A percentile compares a stretch with the other conserved stretches of the same genome.
These are phyloP conservation scores for Ramaria rubella DNA, from an alignment of 768 basidiomycete genomes.

Conservation along the genomic window DNA sequence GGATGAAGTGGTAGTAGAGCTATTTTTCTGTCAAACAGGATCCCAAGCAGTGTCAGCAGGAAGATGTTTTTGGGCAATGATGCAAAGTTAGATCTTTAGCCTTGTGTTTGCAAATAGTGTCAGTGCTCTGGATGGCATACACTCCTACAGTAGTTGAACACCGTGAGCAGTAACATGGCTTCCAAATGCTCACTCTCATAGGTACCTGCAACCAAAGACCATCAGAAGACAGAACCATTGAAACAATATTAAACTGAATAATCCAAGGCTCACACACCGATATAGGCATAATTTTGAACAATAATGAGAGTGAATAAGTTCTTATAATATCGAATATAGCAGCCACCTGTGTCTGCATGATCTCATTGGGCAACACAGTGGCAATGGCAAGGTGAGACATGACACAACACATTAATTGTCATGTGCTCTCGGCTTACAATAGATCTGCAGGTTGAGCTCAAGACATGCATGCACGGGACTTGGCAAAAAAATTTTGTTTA, in stretches of 20 bases:
- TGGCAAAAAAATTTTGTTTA: background rate
- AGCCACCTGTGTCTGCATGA: too few species aligned
- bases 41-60: background rate
- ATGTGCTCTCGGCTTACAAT: background rate
- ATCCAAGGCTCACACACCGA: background rate
- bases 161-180: background rate
- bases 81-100: background rate
- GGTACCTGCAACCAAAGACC: background rate
- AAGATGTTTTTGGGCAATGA: background rate
- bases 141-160: background rate
- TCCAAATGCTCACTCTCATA: background rate
- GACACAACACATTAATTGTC: background rate
- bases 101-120: background rate
- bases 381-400: background rate
- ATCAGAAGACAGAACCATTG: background rate
- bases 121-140: background rate
- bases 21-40: background rate
- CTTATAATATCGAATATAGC: too few species aligned
- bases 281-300: background rate
- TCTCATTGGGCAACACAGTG: background rate
- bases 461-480: background rate
- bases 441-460: background rate
- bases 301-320: too few species aligned
- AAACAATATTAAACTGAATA: background rate
- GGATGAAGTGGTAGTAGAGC: background rate